Conservation (phyloP, 192 early-diverging fungal species). For the Funneliformis geosporum region DNA sequence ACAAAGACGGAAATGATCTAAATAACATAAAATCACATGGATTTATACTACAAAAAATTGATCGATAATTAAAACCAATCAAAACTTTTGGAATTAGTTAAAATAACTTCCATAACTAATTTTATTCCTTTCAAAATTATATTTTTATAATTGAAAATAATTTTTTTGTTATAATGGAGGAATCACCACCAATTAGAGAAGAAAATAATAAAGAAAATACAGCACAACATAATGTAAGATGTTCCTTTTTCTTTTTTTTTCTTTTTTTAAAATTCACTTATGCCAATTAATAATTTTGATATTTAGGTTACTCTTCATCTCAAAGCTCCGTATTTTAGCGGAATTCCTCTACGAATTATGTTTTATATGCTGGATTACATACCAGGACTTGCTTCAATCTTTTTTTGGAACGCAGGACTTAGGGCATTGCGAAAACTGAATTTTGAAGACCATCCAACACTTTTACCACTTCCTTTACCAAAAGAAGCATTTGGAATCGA, state of each 20-base stretch:
- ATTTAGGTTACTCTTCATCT: neutral
- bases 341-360: neutral
- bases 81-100: no score
- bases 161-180: no score
- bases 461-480: constrained; percentile 21
- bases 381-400: neutral
- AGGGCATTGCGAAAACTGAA: neutral
- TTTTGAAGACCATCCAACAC: neutral
- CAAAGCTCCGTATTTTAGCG: constrained; percentile 5
- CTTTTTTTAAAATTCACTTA: no score
- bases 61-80: no score
- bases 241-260: neutral
- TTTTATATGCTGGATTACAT: neutral
- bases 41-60: no score
- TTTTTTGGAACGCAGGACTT: neutral
- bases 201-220: neutral
- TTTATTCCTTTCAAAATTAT: no score
- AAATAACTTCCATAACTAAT: no score
- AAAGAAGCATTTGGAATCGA: constrained; percentile 22
- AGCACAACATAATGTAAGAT: neutral
- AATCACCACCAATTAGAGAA: no score
- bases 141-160: no score
- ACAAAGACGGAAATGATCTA: no score
- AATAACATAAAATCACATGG: no score
- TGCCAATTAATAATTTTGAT: neutral